Evolutionary conservation across 805 yeast genomes (phyloP).

Genomic region (Wickerhamomyces silvicola): DNA sequence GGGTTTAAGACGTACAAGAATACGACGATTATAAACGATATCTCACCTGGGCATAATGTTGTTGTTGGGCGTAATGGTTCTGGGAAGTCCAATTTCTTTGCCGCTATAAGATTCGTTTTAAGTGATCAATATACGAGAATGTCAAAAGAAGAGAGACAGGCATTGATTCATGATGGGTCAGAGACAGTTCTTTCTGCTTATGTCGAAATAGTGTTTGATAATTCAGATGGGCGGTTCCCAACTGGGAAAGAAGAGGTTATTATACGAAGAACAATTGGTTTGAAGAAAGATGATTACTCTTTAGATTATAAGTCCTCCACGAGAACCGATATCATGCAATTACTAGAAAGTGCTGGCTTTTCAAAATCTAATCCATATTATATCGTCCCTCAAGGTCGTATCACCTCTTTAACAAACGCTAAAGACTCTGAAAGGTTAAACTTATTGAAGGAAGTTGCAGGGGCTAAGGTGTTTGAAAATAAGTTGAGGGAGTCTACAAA

Average conservation of each 20-base stretch:
- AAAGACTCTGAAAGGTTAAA: constrained; percentile 76
- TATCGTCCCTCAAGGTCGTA: constrained; percentile 94
- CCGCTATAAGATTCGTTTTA: constrained; percentile 88
- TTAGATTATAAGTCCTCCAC: constrained; percentile 75
- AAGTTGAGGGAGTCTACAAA: constrained; percentile 72
- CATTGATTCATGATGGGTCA: constrained; percentile 84
- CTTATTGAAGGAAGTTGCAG: constrained; percentile 86
- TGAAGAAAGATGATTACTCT: constrained; percentile 86
- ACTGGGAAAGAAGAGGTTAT: constrained; percentile 53
- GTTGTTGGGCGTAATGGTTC: constrained; percentile 93
- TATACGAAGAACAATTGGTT: constrained; percentile 85
- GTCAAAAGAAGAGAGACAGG: constrained; percentile 79
- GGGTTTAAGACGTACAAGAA: constrained; percentile 93
- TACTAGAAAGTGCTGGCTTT: constrained; percentile 88
- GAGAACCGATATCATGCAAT: constrained; percentile 70
- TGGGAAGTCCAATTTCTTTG: constrained; percentile 92
- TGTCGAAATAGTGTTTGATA: constrained; percentile 86
- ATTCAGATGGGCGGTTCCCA: constrained; percentile 64
- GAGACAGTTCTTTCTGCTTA: constrained; percentile 88
- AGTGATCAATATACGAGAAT: constrained; percentile 85
- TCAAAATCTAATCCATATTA: constrained; percentile 88
- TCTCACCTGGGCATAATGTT: constrained; percentile 81
- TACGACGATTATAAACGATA: constrained; percentile 65
- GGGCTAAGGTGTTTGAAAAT: constrained; percentile 84
- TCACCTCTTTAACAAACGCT: constrained; percentile 83